A percentile compares a stretch with the other conserved stretches of the same genome.
Evolutionary conservation across 805 yeast species (phyloP).

Genomic region (Lachancea sp.): DNA sequence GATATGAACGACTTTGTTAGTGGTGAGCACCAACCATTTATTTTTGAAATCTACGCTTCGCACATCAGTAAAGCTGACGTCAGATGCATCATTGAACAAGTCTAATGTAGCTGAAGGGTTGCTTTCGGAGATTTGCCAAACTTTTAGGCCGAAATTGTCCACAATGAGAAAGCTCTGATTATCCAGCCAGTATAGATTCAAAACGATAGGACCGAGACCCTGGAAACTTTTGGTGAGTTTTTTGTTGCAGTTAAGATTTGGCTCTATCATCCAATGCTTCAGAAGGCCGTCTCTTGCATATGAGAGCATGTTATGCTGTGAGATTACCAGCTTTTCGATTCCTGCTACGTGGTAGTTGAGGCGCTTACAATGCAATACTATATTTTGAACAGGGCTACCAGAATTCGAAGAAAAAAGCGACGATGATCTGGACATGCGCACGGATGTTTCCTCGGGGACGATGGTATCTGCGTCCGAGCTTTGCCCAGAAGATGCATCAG

Average conservation of each 20-base stretch:
- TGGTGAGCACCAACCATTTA: constrained; percentile 25
- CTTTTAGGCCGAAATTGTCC: constrained; percentile 18
- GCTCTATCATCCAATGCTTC: constrained; percentile 15
- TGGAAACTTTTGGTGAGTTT: constrained; percentile 14
- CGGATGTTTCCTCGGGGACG: constrained; percentile 4
- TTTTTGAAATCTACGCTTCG: constrained; percentile 24
- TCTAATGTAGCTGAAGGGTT: constrained; percentile 12
- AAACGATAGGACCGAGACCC: constrained; percentile 12
- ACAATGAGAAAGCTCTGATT: constrained; percentile 16
- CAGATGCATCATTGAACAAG: constrained; percentile 11
- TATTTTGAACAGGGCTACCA: constrained; percentile 2
- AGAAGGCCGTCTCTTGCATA: constrained; percentile 10
- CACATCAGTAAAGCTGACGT: constrained; percentile 14
- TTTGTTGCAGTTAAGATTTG: constrained; percentile 12
- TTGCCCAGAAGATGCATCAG: background rate
- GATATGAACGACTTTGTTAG: constrained; percentile 13
- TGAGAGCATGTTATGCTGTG: constrained; percentile 10
- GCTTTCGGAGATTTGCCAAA: constrained; percentile 15
- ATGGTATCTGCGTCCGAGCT: constrained; percentile 6
- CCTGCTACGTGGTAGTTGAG: constrained; percentile 10
- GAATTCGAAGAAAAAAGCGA: constrained; percentile 10
- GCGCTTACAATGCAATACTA: constrained; percentile 7
- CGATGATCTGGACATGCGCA: constrained; percentile 9
- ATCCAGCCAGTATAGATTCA: constrained; percentile 26
- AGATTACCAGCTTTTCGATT: constrained; percentile 7